Evolutionary conservation across 2,329 filamentous ascomycete species (phyloP).

Genomic region (Colletotrichum sp.): DNA sequence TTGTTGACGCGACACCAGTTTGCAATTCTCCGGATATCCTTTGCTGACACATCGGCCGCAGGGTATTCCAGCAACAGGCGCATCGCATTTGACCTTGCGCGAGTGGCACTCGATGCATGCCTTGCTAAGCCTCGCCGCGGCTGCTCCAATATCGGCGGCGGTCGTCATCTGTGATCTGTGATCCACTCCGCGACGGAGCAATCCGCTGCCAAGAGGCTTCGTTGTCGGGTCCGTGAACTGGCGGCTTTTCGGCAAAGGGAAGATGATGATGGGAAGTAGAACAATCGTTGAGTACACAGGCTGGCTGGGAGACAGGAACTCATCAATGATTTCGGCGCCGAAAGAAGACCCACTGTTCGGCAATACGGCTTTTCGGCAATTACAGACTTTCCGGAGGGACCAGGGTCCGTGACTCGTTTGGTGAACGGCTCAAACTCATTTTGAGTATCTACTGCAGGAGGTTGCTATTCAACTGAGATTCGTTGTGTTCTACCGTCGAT

Average conservation of each 20-base stretch:
- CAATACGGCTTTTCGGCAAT: background rate
- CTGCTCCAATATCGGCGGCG: background rate
- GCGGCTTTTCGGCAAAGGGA: background rate
- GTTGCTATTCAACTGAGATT: no score
- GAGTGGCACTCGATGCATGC: background rate
- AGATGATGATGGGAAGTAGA: background rate
- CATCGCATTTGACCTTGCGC: background rate
- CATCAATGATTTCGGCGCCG: background rate
- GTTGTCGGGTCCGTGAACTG: background rate
- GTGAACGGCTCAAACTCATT: background rate
- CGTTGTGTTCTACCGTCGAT: no score
- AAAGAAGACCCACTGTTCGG: background rate
- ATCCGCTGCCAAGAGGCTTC: background rate
- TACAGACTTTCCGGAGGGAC: background rate
- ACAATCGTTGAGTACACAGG: background rate
- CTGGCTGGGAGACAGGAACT: background rate
- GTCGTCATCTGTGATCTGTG: background rate
- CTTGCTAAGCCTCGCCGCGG: background rate
- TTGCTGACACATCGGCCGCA: background rate
- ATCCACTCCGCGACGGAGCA: background rate
- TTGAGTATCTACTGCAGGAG: background rate
- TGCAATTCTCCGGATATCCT: background rate
- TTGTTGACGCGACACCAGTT: background rate
- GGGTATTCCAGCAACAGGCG: background rate
- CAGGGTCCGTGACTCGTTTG: background rate